Base-by-base conservation (phyloP, 2,329 filamentous ascomycete species). In the Pseudocercospora ulei region DNA sequence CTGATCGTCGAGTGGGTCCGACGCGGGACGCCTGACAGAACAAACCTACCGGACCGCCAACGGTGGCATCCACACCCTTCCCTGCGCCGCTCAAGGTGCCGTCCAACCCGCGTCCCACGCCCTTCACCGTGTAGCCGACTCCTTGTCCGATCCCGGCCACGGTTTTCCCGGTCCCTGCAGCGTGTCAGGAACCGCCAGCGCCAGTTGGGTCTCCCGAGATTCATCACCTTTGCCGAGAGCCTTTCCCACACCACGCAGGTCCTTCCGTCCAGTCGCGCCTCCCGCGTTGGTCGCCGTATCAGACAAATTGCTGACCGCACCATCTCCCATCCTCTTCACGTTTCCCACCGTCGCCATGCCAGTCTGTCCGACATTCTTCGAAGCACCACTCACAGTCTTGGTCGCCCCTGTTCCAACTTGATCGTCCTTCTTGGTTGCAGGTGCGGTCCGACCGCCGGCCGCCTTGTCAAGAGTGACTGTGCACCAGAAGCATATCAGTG, bases 361-460 rank as follows among this genome's bases (percentile, higher is more conserved):
- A 2, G 62, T 58, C 30, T 60, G 56, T 18, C 59, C 54, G 7
- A 63, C 56, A 11, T 58, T 57, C 49, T 61, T 66, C 1, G 61
- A 51, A 1, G 56, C 55, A 18, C 55, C 43, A 5, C 30, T 31
- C 0, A 61, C 56, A 3, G 59, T 58, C 46, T 60, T 61, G 0
- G 62, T 55, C 0, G 55, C 53, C 19, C 56, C 57, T 3, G 59
- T 60, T 0, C 55, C 56, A 2, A 58, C 57, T 31, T 57, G 54
- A 14, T 56, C 51, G 26, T 57, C 56, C 20, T 56, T 57, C 25
- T 58, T 55, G 9, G 62, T 52, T 4, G 58, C 52, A 19, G 52
- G 48, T 7, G 47, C 49, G 4, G 54, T 43, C 7, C 43, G 44
- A 4, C 49, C 51, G 16, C 58, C 58, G 2, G 59, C 52, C 5